Base-by-base conservation (phyloP, 169 alveolate genomes). In the Eimeria maxima region DNA sequence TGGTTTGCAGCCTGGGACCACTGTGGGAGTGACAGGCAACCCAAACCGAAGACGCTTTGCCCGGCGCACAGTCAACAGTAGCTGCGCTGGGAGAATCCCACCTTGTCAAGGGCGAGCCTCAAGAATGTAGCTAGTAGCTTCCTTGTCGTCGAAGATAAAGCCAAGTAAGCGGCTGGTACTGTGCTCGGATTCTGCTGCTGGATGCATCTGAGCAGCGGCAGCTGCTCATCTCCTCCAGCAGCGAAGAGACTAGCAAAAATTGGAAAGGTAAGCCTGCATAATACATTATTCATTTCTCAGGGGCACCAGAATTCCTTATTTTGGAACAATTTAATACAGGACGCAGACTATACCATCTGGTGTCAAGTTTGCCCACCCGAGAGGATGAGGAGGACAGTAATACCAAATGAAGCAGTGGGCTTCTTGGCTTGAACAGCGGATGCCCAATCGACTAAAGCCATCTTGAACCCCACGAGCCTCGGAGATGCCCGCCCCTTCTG, bases 141-240 rank as follows among this genome's bases (percentile, higher is more conserved):
- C n/a, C 94, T 60, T 24, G 94, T 87, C 53, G 33, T 87, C n/a
- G 94, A 38, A 44, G 94, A 87, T 74, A 87, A 65, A 3, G 94
- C 94, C 94, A 87, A 65, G 67, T 87, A 87, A n/a, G 94, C 94
- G 45, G 83, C 94, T 60, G 94, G 94, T 50, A 87, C 81, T 18
- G 94, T 87, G 83, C 45, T 20, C 44, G 94, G 94, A 65, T 87
- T 87, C 47, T 87, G 94, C 65, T 87, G 80, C 81, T 87, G 78
- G 67, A 87, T 87, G 83, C 94, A 87, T 65, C 63, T 81, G 45
- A 87, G 94, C 63, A 87, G 63, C 14, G 94, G 94, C 44, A 65
- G 60, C 83, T 65, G 94, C 44, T 87, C 94, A 65, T 87, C 94
- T 65, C 94, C 94, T 65, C 83, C 94, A 65, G 83, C 55, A 44